Evolutionary conservation across 2,329 filamentous ascomycete genomes (phyloP).

Genomic region (Blastomyces silverae): DNA sequence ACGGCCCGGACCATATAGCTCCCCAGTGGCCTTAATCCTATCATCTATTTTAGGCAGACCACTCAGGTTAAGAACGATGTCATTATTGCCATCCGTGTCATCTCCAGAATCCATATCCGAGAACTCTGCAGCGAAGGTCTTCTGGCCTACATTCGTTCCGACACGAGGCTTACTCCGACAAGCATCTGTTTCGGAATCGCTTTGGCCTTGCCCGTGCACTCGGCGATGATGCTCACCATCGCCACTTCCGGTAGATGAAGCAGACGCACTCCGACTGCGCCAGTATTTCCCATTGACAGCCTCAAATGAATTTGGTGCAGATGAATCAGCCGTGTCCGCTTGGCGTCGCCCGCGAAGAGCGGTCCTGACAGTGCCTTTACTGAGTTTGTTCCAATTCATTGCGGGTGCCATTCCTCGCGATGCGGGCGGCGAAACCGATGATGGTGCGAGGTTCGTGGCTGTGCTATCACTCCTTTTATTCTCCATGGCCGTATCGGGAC

Average conservation of each 20-base stretch:
- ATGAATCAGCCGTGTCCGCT: conserved; percentile 17
- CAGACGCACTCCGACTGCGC: conserved; percentile 34
- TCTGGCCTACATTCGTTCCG: conserved; percentile 10
- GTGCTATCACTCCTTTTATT: conserved; percentile 19
- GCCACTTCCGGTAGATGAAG: conserved; percentile 22
- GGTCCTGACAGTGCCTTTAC: conserved; percentile 39
- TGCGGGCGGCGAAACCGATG: conserved; percentile 2
- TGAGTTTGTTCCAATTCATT: conserved; percentile 43
- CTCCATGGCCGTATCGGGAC: conserved; percentile 21
- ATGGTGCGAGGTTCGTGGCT: not conserved
- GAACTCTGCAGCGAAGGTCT: conserved; percentile 24
- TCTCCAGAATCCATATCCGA: conserved; percentile 27
- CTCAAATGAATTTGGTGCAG: conserved; percentile 23
- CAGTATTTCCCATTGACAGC: conserved; percentile 36
- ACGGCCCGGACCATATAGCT: not conserved
- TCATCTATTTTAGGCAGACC: conserved; percentile 7
- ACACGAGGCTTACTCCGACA: not conserved
- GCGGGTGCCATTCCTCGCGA: conserved; percentile 26
- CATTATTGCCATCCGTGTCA: conserved; percentile 35
- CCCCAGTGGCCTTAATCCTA: not conserved
- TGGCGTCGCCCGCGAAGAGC: conserved; percentile 33
- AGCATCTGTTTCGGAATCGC: not conserved
- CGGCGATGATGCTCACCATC: conserved; percentile 22
- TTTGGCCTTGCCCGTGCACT: not conserved
- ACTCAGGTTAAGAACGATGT: conserved; percentile 39